Percentiles rank a stretch among this genome's conserved stretches.
Conservation (phyloP, 192 early-diverging fungal genomes). For the Gryganskiella cystojenkinii region DNA sequence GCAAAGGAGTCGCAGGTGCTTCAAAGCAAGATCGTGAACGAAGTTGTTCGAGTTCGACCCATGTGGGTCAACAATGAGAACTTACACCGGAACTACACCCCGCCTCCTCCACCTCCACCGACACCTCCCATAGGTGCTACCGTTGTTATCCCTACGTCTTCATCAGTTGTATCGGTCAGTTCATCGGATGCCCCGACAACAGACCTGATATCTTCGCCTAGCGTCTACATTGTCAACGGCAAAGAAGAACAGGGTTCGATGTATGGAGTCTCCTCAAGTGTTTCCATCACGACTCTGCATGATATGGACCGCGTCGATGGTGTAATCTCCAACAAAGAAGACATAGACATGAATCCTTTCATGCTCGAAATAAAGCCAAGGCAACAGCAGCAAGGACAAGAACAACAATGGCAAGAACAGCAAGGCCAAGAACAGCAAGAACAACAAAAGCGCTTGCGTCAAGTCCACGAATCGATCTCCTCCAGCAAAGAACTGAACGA, state of each 20-base stretch:
- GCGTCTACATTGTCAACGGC: slow-evolving; percentile 11
- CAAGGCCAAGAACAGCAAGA: too few species aligned
- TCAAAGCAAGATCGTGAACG: slow-evolving; percentile 49
- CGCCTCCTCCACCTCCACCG: slow-evolving; percentile 8
- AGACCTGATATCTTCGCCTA: neutral
- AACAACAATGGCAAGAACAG: too few species aligned
- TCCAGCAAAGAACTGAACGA: too few species aligned
- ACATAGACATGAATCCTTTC: neutral
- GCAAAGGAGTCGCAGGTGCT: slow-evolving; percentile 50
- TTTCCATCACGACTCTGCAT: slow-evolving; percentile 16
- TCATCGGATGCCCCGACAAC: neutral
- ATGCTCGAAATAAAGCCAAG: too few species aligned
- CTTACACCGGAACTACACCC: slow-evolving; percentile 41
- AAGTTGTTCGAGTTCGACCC: slow-evolving; percentile 40
- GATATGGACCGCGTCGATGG: slow-evolving; percentile 3
- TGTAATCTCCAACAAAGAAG: too few species aligned
- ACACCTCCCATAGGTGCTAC: neutral
- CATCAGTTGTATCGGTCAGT: neutral
- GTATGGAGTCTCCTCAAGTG: slow-evolving; percentile 21
- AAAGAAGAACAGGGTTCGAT: neutral
- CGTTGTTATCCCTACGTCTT: neutral
- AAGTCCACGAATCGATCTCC: too few species aligned
- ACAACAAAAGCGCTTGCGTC: too few species aligned
- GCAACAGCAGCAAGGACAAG: too few species aligned
- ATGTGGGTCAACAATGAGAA: slow-evolving; percentile 44